Evolutionary conservation across 2,329 filamentous ascomycete genomes (phyloP), one percentile per base, ranked within the genome.

Genomic region (Pseudocercospora crystallina): DNA sequence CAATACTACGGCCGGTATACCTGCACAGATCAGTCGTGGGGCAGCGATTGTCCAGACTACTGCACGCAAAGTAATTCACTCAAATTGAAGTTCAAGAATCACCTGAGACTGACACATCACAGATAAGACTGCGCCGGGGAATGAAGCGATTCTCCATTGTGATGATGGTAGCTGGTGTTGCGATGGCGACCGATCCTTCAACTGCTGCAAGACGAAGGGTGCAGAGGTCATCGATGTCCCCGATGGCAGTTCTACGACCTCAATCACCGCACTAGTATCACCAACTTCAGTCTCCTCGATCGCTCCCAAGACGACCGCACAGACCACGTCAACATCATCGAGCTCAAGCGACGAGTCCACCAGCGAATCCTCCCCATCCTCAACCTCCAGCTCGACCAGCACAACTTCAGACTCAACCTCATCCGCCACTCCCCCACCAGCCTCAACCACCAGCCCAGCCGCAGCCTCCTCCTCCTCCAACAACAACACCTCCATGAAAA

Each of bases 1-100:
- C 52, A 59, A 11, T 64, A 61, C 45, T 65, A 60, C 46, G 63
- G 61, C 5, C 63, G 67, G 10, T 68, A 68, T 43, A 65, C 65
- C 5, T 71, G 69, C 52, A 68, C 66, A 3, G 66, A 69, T 29
- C 49, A 61, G 47, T 58, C 45, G 0, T 71, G 67, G 68, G 54
- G 60, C 4, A 43, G 40, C 9, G 56, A 39, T 10, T 69, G 66
- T 56, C 60, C 64, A 12, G 39, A 61, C 5, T 57, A 65, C 26
- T 70, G 67, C 53, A 63, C 61, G 5, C 43, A 58, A 14, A 54
- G 61, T 64, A 46, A 56, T 57, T 40, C 45, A 38, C 10, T 15
- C 38, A 5, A 37, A 33, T 40, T 34, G 13, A 26, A n/a, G 10
- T 5, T 29, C 12, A 7, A 14, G 7, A 13, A 15, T 20, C 12